These are phyloP conservation scores for Sordariomycetes sp. DNA, from an alignment of 2,329 filamentous ascomycete species.

Conservation along the genomic window DNA sequence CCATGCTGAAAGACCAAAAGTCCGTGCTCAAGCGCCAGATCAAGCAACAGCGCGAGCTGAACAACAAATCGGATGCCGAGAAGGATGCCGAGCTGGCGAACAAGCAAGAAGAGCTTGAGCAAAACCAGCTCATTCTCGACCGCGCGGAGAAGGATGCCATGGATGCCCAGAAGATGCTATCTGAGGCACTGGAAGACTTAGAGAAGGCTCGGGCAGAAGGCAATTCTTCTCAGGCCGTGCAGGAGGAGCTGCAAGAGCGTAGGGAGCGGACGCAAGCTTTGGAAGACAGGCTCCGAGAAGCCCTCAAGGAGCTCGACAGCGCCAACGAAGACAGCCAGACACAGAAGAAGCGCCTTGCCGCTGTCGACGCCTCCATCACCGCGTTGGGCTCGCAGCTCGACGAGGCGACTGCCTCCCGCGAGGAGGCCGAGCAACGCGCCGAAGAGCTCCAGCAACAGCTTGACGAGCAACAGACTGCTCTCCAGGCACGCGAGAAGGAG, in stretches of 20 bases:
- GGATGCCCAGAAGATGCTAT: constrained; percentile 37
- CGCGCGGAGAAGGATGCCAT: constrained; percentile 26
- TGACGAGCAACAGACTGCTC: constrained; percentile 14
- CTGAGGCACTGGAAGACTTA: constrained; percentile 36
- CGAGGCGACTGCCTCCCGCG: constrained; percentile 15
- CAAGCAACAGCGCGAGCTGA: constrained; percentile 88
- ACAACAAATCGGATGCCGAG: constrained; percentile 72
- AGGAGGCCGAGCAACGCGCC: constrained; percentile 16
- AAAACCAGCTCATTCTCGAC: constrained; percentile 23
- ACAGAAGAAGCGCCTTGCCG: constrained; percentile 19
- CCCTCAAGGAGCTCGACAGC: constrained; percentile 11
- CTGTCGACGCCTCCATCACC: constrained; percentile 18
- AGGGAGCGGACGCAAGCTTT: constrained; percentile 30
- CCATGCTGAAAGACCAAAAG: constrained; percentile 76
- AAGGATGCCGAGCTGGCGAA: constrained; percentile 55
- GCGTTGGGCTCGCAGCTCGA: constrained; percentile 18
- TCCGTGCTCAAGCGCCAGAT: constrained; percentile 83
- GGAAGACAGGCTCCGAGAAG: constrained; percentile 16
- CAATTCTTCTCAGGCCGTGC: constrained; percentile 4
- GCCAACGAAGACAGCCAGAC: constrained; percentile 29
- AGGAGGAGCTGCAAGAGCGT: constrained; percentile 17
- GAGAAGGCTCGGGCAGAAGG: constrained; percentile 23
- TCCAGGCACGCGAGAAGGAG: constrained; percentile 39
- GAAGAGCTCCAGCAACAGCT: constrained; percentile 12
- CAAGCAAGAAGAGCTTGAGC: constrained; percentile 48